Percentiles rank a stretch among this genome's conserved stretches.
Evolutionary conservation across 1,284 basidiomycete genomes (phyloP).

Genomic region (Malassezia cuniculi): DNA sequence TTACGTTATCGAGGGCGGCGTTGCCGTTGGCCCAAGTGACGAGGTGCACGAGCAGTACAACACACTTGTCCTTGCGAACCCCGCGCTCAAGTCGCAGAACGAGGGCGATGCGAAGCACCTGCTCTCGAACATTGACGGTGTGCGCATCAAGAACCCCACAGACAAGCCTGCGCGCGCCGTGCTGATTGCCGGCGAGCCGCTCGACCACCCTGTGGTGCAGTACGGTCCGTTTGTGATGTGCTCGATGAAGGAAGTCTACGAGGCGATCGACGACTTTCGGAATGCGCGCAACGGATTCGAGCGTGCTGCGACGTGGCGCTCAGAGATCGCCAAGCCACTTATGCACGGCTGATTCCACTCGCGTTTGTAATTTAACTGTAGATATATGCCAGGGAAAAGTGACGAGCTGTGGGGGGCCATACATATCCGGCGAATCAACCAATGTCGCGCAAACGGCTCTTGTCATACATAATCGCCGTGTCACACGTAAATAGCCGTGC

Average conservation of each 20-base stretch:
- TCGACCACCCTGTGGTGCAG: conserved; percentile 75
- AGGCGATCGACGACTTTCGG: conserved; percentile 73
- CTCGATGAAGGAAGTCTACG: conserved; percentile 61
- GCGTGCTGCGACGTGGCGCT: conserved; percentile 72
- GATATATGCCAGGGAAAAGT: too few relatives aligned
- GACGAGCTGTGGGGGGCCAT: too few relatives aligned
- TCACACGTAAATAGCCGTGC: too few relatives aligned
- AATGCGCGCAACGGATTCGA: conserved; percentile 74
- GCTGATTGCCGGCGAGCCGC: conserved; percentile 66
- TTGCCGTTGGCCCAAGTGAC: conserved; percentile 52
- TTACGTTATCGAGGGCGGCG: conserved; percentile 45
- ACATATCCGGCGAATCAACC: too few relatives aligned
- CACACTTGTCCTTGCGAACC: conserved; percentile 54
- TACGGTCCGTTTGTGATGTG: conserved; percentile 70
- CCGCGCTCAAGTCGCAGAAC: conserved; percentile 44
- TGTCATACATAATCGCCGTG: too few relatives aligned
- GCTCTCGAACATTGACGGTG: conserved; percentile 53
- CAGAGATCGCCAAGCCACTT: conserved; percentile 54
- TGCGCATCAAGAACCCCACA: conserved; percentile 50
- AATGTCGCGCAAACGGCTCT: too few relatives aligned
- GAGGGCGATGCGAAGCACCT: conserved; percentile 49
- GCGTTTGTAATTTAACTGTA: too few relatives aligned
- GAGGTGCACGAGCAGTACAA: conserved; percentile 54
- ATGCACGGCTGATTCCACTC: too few relatives aligned
- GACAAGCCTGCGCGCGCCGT: conserved; percentile 23